Evolutionary conservation across 305 asterid genomes (phyloP), one percentile per base, ranked within the genome.

Genomic region (Rubia tinctorum): DNA sequence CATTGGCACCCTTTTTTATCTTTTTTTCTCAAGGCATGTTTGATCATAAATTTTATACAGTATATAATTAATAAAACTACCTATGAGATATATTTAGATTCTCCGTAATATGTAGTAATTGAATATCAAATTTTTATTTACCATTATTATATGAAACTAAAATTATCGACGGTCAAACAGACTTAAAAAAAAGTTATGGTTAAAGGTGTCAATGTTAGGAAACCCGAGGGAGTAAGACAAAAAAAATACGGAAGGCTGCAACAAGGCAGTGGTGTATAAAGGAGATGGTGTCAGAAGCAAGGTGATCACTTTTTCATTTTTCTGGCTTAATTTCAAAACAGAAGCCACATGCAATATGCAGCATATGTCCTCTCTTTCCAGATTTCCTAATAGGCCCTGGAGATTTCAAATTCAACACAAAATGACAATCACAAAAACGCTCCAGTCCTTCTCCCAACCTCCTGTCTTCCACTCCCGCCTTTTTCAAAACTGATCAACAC

Each of bases 261-360:
- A 23, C 23, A 53, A 53, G 59, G 59, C 18, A 53, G n/a, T 53
- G 59, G 23, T 1, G 59, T 4, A 22, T 60, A 60, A 60, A 60
- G 66, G 39, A 10, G 30, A 59, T 1, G 66, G 12, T 60, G 66
- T 60, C 66, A 60, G 66, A 25, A 60, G 8, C 37, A 3, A 60
- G 39, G 25, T 22, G 39, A 10, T 11, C 17, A 12, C 18, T 25
- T 65, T 60, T 37, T 30, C 18, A 25, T 64, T 63, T 63, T 34
- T 15, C 27, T 62, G 17, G 42, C 13, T 65, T 65, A 3, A 65
- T 66, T 84, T 85, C 83, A 82, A 88, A 44, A 9, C 6, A 40
- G 42, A 40, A 30, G 30, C 40, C 82, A 78, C 66, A 18, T 1
- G 44, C 62, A 85, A 80, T 86, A 77, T 83, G 90, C 49, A 37